Percentiles rank a stretch among this genome's conserved stretches.
phyloP scores from a whole-genome alignment of 306 rosid genomes.

The Cicer pinnatifidum region DNA sequence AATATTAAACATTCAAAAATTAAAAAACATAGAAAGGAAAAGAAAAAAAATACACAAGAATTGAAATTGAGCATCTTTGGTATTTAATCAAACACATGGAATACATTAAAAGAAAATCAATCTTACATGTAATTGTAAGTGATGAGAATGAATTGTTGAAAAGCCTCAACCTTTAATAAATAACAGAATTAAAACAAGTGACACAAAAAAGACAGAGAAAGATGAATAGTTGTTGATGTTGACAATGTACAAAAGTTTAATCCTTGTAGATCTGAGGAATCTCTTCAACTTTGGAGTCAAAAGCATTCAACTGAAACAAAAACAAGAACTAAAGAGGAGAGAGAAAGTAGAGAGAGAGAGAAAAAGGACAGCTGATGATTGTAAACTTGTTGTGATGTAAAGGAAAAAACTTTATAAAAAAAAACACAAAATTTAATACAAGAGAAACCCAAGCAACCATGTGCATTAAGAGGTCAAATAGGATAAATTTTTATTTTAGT shows the following conservation, averaged over 20 bases:
- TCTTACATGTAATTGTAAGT: conserved; percentile 34
- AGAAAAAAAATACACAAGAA: conserved; percentile 11
- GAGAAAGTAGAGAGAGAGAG: conserved; percentile 47
- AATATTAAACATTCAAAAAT: not conserved
- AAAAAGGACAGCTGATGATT: conserved; percentile 49
- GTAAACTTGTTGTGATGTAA: conserved; percentile 47
- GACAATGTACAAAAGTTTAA: conserved; percentile 52
- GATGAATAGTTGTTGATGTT: conserved; percentile 52
- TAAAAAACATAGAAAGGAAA: not conserved
- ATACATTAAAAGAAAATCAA: conserved; percentile 10
- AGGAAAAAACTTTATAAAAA: conserved; percentile 35
- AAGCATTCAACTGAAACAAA: conserved; percentile 56
- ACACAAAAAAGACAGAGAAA: conserved; percentile 30
- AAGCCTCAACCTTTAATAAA: conserved; percentile 48
- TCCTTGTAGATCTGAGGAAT: conserved; percentile 81
- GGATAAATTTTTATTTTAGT: conserved; percentile 37
- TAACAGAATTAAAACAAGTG: conserved; percentile 42
- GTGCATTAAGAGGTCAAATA: conserved; percentile 89
- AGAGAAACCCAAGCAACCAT: conserved; percentile 88
- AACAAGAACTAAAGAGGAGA: conserved; percentile 43
- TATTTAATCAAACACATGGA: conserved; percentile 14
- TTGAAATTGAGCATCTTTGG: conserved; percentile 7
- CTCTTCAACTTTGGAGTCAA: conserved; percentile 68
- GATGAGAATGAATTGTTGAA: conserved; percentile 41
- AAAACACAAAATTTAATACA: conserved; percentile 52